These are phyloP conservation scores for Onygenales sp. DNA, from an alignment of 2,329 filamentous ascomycete genomes.

Conservation along the genomic window DNA sequence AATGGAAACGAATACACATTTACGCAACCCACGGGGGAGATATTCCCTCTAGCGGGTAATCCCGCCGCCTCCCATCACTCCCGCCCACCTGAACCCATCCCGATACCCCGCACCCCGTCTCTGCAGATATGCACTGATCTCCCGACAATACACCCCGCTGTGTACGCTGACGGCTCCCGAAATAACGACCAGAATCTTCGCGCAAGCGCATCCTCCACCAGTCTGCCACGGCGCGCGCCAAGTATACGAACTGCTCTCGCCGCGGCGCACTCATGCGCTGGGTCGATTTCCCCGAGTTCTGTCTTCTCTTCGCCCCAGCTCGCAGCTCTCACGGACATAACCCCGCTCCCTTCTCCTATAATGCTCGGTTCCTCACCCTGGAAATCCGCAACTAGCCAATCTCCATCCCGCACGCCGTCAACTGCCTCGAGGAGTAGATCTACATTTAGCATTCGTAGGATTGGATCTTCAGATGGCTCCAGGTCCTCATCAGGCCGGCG, in stretches of 20 bases:
- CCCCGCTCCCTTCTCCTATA: slow-evolving; percentile 69
- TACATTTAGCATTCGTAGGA: slow-evolving; percentile 23
- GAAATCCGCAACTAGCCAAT: slow-evolving; percentile 47
- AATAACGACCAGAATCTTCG: slow-evolving; percentile 27
- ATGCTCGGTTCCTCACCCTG: slow-evolving; percentile 28
- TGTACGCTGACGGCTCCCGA: neutral
- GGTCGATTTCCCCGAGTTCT: slow-evolving; percentile 51
- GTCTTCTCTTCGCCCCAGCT: slow-evolving; percentile 64
- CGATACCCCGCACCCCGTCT: slow-evolving; percentile 7
- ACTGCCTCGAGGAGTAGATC: slow-evolving; percentile 29
- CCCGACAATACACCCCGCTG: neutral
- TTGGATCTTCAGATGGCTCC: slow-evolving; percentile 26
- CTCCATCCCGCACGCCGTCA: slow-evolving; percentile 34
- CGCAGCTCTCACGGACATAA: slow-evolving; percentile 67
- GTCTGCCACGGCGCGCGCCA: slow-evolving; percentile 34
- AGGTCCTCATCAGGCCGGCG: slow-evolving; percentile 22
- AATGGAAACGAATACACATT: neutral
- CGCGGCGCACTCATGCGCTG: slow-evolving; percentile 29
- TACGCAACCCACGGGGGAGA: neutral
- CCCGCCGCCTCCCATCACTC: neutral
- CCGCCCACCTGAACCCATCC: neutral
- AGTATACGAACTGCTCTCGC: slow-evolving; percentile 34
- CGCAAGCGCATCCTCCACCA: slow-evolving; percentile 33
- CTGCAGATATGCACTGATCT: slow-evolving; percentile 9
- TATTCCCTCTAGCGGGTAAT: neutral